phyloP scores from a whole-genome alignment of 1,284 basidiomycete species.

The Amylostereum areolatum region DNA sequence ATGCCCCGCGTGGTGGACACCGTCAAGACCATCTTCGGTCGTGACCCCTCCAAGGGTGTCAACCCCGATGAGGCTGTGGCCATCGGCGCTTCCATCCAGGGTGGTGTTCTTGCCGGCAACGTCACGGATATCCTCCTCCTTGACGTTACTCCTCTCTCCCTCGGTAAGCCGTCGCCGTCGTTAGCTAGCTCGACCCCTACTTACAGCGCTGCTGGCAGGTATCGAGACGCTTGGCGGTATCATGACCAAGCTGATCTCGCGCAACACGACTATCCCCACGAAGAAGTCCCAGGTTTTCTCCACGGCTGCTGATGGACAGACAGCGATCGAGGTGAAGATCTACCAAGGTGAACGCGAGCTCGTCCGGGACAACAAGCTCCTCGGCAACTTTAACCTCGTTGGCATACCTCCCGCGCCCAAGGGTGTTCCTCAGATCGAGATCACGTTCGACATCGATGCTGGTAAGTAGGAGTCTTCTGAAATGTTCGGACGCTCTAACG shows the following conservation, averaged over 20 bases:
- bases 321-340: slow-evolving; percentile 95
- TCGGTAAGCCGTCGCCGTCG: slow-evolving; percentile 45
- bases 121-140: slow-evolving; percentile 95
- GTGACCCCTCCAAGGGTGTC: slow-evolving; percentile 95
- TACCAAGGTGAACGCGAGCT: slow-evolving; percentile 99
- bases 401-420: slow-evolving; percentile 97
- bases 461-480: slow-evolving; percentile 38
- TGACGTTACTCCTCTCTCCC: slow-evolving; percentile 92
- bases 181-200: background rate
- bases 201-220: slow-evolving; percentile 30
- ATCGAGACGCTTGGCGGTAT: slow-evolving; percentile 98
- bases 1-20: slow-evolving; percentile 96
- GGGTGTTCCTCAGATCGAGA: slow-evolving; percentile 98
- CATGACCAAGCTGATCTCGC: slow-evolving; percentile 93
- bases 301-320: slow-evolving; percentile 94
- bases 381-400: slow-evolving; percentile 98
- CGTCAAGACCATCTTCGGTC: slow-evolving; percentile 89
- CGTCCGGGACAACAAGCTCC: slow-evolving; percentile 96
- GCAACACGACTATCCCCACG: slow-evolving; percentile 98
- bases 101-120: slow-evolving; percentile 93
- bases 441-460: slow-evolving; percentile 98
- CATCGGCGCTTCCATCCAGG: slow-evolving; percentile 96
- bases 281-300: slow-evolving; percentile 99
- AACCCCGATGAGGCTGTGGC: slow-evolving; percentile 97
- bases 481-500: background rate